phyloP scores from a whole-genome alignment of 2,329 filamentous ascomycete species.

The Ophiostoma montium region DNA sequence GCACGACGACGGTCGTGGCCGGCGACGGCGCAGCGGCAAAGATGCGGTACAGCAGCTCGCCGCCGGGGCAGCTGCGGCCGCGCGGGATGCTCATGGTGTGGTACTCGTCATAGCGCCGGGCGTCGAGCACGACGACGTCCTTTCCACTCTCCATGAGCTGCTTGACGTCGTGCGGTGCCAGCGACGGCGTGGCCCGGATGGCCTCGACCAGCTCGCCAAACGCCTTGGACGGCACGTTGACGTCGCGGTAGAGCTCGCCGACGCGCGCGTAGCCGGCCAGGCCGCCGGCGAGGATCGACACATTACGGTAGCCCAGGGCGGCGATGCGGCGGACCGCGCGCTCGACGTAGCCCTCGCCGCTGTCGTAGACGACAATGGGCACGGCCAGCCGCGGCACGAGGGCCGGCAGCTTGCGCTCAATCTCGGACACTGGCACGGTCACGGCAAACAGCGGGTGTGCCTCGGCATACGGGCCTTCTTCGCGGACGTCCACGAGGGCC shows the following conservation, averaged over 20 bases:
- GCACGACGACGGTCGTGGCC: conserved; percentile 4
- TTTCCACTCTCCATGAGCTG: background rate
- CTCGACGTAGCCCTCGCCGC: conserved; percentile 4
- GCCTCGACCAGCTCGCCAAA: conserved; percentile 9
- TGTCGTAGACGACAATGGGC: conserved; percentile 5
- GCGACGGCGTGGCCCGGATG: conserved; percentile 2
- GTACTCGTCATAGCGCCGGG: conserved; percentile 5
- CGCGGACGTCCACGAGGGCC: conserved; percentile 6
- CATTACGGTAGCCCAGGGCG: conserved; percentile 1
- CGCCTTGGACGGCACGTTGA: conserved; percentile 7
- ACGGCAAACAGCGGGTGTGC: conserved; percentile 7
- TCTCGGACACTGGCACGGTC: conserved; percentile 4
- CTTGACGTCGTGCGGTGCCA: background rate
- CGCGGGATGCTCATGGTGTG: conserved; percentile 8
- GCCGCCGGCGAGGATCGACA: background rate
- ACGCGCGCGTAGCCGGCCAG: conserved; percentile 2
- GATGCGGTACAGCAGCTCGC: conserved; percentile 6
- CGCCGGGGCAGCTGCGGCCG: conserved; percentile 6
- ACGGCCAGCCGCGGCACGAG: conserved; percentile 1
- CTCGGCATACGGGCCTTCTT: conserved; percentile 5
- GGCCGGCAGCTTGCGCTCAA: conserved; percentile 2
- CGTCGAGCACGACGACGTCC: conserved; percentile 3
- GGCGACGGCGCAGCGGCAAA: conserved; percentile 5
- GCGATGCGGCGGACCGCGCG: conserved; percentile 2
- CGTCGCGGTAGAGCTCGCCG: conserved; percentile 7